These are phyloP conservation scores for Apiotrichum siamense DNA, from an alignment of 1,284 basidiomycete genomes.

Conservation along the genomic window DNA sequence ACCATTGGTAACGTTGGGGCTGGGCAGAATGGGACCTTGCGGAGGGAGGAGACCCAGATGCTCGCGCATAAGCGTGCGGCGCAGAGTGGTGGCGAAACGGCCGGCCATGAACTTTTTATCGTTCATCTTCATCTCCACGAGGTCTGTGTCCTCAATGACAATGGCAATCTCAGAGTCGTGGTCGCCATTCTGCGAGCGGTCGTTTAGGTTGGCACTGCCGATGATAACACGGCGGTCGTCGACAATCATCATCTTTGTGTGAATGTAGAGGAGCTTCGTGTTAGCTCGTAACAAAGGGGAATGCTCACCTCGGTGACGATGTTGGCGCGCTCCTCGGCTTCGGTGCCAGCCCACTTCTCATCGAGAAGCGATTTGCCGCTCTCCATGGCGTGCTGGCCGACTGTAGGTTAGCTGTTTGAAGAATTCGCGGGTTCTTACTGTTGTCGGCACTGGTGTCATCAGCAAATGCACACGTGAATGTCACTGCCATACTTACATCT, in stretches of 20 bases:
- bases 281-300: conserved; percentile 28
- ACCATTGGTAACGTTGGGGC: conserved; percentile 52
- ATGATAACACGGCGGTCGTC: conserved; percentile 77
- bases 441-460: conserved; percentile 7
- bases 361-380: conserved; percentile 58
- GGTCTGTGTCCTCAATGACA: conserved; percentile 75
- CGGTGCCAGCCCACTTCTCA: conserved; percentile 74
- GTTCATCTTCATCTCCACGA: conserved; percentile 71
- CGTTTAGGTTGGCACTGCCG: conserved; percentile 60
- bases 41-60: conserved; percentile 70
- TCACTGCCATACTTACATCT: conserved; percentile 34
- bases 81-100: conserved; percentile 37
- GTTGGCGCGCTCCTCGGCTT: conserved; percentile 71
- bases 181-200: conserved; percentile 58
- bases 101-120: conserved; percentile 54
- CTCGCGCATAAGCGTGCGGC: conserved; percentile 51
- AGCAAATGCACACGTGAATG: not conserved
- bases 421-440: not conserved
- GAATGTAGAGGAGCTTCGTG: conserved; percentile 41
- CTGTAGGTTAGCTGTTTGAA: conserved; percentile 49
- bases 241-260: conserved; percentile 72
- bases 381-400: conserved; percentile 68
- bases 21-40: conserved; percentile 29
- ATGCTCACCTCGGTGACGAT: conserved; percentile 69
- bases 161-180: conserved; percentile 90